Base-by-base conservation (phyloP, 2,329 filamentous ascomycete species). In the Colletotrichum camelliae region DNA sequence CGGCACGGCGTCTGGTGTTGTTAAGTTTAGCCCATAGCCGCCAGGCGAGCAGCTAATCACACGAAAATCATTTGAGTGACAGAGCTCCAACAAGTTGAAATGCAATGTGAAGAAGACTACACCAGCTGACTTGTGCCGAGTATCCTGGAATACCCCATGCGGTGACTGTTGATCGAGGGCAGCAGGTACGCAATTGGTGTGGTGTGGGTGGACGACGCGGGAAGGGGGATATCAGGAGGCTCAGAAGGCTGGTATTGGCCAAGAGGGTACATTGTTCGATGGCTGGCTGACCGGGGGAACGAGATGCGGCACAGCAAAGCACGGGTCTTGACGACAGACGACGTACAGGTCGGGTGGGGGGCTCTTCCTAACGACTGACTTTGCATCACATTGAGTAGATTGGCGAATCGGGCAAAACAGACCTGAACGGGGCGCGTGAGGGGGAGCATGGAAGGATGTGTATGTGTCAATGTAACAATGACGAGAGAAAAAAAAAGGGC, bases 21-120 rank as follows among this genome's bases (percentile, higher is more conserved):
- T 77, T 77, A 77, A 77, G 74, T 77, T 77, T 77, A 77, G 76
- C 76, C 29, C 55, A 57, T 67, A 71, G 65, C 70, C 65, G 70
- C 72, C 27, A 61, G 33, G 52, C 72, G 61, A 64, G 70, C 65
- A 74, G 67, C 61, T 70, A 70, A 71, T 67, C 52, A 76, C 39
- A 70, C 21, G 33, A 57, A 57, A 76, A 55, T 48, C 35, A 67
- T 29, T 39, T 16, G 43, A 60, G 27, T 61, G 43, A 66, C 35
- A 18, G 18, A 43, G 21, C 18, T 48, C 31, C 29, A n/a, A 21
- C 35, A 57, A 65, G 62, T 69, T 33, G 70, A 64, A 61, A 57
- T 65, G 72, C 35, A 66, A 35, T 64, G 67, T 13, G 48, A 55
- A 24, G 27, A 48, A 24, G 27, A 58, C 66, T 27, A 27, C 60